Evolutionary conservation across 345 rosid genomes (phyloP).

Genomic region (Gossypium australe): DNA sequence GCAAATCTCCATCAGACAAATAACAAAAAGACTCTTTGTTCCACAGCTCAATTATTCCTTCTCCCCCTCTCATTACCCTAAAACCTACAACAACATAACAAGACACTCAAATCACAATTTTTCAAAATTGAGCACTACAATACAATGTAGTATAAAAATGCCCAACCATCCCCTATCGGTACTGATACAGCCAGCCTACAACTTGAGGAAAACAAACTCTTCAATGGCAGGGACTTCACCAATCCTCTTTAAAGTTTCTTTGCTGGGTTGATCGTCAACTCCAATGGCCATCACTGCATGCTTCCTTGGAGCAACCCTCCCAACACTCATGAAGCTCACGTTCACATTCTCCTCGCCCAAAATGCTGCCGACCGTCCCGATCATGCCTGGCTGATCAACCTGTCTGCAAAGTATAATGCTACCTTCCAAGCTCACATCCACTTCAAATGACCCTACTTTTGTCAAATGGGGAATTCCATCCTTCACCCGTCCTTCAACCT

Average conservation of each 20-base stretch:
- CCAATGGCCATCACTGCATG: slow-evolving; percentile 87
- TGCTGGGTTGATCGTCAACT: slow-evolving; percentile 64
- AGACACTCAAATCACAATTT: not conserved
- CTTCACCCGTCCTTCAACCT: slow-evolving; percentile 69
- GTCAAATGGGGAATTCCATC: slow-evolving; percentile 74
- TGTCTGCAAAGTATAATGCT: slow-evolving; percentile 72
- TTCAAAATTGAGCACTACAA: slow-evolving; percentile 25
- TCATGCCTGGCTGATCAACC: slow-evolving; percentile 86
- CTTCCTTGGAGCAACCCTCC: slow-evolving; percentile 74
- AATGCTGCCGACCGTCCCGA: slow-evolving; percentile 65
- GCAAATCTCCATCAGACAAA: not conserved
- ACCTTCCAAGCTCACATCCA: slow-evolving; percentile 82
- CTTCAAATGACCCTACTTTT: slow-evolving; percentile 70
- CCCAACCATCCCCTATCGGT: not conserved
- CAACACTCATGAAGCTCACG: slow-evolving; percentile 85
- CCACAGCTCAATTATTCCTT: slow-evolving; percentile 17
- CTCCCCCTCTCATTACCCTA: not conserved
- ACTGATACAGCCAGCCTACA: slow-evolving; percentile 23
- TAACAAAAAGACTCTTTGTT: slow-evolving; percentile 2
- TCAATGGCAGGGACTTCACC: slow-evolving; percentile 63
- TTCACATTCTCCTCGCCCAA: slow-evolving; percentile 75
- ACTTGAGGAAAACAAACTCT: slow-evolving; percentile 74
- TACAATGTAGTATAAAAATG: slow-evolving; percentile 8
- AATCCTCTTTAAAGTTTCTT: slow-evolving; percentile 49
- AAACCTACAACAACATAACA: slow-evolving; percentile 5